Percentiles rank a stretch among this genome's conserved stretches.
Evolutionary conservation across 2,329 filamentous ascomycete genomes (phyloP).

Genomic region (Neopestalotiopsis sp.): DNA sequence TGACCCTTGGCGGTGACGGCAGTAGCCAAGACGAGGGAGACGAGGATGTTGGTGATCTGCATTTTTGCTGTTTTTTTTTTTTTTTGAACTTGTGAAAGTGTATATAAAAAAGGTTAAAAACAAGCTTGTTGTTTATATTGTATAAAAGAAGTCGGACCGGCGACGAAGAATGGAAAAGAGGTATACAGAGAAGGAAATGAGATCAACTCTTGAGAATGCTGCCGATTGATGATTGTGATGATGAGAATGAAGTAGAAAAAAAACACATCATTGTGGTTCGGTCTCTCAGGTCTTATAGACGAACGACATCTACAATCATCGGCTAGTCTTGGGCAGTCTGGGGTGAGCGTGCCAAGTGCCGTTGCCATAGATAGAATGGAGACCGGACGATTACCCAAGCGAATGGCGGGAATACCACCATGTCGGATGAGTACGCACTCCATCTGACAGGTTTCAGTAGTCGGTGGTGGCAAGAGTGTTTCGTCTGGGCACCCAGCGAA

Average conservation of each 20-base stretch:
- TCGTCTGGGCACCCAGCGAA: constrained; percentile 10
- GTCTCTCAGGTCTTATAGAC: constrained; percentile 8
- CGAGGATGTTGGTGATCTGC: constrained; percentile 24
- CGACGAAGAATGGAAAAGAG: constrained; percentile 20
- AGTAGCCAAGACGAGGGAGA: constrained; percentile 21
- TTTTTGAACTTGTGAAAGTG: not conserved
- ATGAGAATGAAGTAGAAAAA: not conserved
- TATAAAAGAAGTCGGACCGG: constrained; percentile 19
- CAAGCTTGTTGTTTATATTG: constrained; percentile 13
- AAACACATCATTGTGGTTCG: not conserved
- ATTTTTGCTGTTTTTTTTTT: constrained; percentile 18
- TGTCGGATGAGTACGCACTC: not conserved
- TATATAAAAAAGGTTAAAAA: constrained; percentile 1
- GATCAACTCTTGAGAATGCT: constrained; percentile 15
- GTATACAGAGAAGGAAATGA: constrained; percentile 16
- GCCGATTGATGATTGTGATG: constrained; percentile 12
- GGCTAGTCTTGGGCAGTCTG: not conserved
- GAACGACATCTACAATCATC: no score
- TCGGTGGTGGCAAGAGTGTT: constrained; percentile 8
- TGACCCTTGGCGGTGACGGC: constrained; percentile 32
- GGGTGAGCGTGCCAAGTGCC: not conserved
- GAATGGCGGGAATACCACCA: not conserved
- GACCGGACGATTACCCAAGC: not conserved
- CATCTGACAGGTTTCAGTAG: constrained; percentile 16
- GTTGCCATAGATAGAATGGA: not conserved